Evolutionary conservation across 1,284 basidiomycete genomes (phyloP).

Genomic region (Inonotus hispidus): DNA sequence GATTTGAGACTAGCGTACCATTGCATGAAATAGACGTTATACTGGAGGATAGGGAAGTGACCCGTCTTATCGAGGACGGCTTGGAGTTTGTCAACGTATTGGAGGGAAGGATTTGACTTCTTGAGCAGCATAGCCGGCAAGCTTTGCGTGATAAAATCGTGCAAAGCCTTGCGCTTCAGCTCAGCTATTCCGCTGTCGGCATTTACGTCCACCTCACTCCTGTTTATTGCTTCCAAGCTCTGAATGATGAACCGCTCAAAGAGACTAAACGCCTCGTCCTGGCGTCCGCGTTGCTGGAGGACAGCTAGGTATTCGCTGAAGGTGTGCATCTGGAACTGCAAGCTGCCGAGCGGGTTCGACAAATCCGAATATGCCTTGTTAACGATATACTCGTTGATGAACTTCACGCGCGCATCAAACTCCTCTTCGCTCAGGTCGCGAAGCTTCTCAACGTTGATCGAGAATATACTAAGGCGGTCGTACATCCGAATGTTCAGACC

Average conservation of each 20-base stretch:
- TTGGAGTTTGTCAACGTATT: neutral
- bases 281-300: neutral
- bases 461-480: constrained; percentile 31
- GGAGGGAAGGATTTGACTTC: neutral
- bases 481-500: constrained; percentile 22
- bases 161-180: neutral
- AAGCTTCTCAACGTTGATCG: constrained; percentile 36
- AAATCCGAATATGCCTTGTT: neutral
- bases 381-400: constrained; percentile 25
- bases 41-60: neutral
- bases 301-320: constrained; percentile 4
- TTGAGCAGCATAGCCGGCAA: neutral
- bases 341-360: neutral
- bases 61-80: neutral
- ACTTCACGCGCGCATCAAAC: constrained; percentile 26
- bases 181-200: neutral
- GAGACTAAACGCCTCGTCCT: neutral
- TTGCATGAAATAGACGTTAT: constrained; percentile 21
- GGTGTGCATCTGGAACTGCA: neutral
- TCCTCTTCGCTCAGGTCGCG: constrained; percentile 16
- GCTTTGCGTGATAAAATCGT: neutral
- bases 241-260: constrained; percentile 1
- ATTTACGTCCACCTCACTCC: neutral
- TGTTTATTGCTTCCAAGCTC: neutral
- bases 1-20: constrained; percentile 28